Evolutionary conservation across 306 rosid genomes (phyloP), one percentile per base, ranked within the genome.

Genomic region (Dalbergia oliveri): DNA sequence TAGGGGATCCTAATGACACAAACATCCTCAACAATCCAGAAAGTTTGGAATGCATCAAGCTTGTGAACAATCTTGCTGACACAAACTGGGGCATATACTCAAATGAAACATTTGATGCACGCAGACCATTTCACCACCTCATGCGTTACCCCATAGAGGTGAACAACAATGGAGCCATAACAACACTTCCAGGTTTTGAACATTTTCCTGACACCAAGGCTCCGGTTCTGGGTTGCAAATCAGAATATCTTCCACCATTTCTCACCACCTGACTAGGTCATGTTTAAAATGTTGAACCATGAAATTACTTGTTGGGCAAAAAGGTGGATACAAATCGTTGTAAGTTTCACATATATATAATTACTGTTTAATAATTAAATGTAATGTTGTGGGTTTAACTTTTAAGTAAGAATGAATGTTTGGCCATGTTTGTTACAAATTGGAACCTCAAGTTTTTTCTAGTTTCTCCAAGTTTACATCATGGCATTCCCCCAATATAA

Each of bases 121-220:
- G 4, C 12, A n/a, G 1, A 33, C 2, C 77, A 66, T 80, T 83
- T 83, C 73, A 67, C 31, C 89, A 83, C 63, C 81, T 86, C 60
- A 5, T 86, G 85, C 50, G 81, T 0, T 86, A 79, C 58, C 89
- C 89, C 13, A 31, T 86, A 50, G 16, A 66, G 39, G 79, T 86
- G 44, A 37, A 61, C 9, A 0, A 76, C 11, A n/a, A 62, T 66
- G 89, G 87, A 67, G 2, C 58, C 6, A 58, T 83, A 76, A 66
- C 77, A 13, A 73, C 41, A 11, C 75, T 83, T 15, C 21, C 65
- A 16, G 72, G 72, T 9, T 54, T 80, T 68, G 62, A 76, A 72
- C 61, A 11, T 81, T 86, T 86, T 72, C 89, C 89, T 76, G 89
- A 86, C 72, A 83, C 89, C 34, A 76, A 80, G 54, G 89, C 89